phyloP scores from a whole-genome alignment of 257 asterid species.

The Solanum arcanum region DNA sequence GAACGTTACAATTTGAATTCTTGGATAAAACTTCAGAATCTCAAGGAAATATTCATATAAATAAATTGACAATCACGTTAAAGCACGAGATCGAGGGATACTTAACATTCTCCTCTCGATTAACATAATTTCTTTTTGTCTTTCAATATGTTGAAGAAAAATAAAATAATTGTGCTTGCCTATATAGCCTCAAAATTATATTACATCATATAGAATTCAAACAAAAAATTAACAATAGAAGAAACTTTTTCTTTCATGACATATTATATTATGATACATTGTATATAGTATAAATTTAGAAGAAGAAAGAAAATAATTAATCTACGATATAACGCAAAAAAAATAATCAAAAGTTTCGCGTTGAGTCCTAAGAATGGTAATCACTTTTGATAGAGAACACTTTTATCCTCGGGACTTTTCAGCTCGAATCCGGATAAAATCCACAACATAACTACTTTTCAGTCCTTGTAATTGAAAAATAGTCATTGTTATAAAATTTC shows the following conservation, averaged over 20 bases:
- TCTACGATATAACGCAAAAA: neutral
- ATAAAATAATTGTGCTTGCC: too few relatives aligned
- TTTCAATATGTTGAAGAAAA: too few relatives aligned
- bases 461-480: neutral
- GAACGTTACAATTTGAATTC: neutral
- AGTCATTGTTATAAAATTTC: too few relatives aligned
- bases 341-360: neutral
- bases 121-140: neutral
- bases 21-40: too few relatives aligned
- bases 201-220: neutral
- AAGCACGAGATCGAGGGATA: too few relatives aligned
- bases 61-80: too few relatives aligned
- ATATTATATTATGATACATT: neutral
- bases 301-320: neutral
- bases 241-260: neutral
- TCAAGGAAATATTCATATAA: too few relatives aligned
- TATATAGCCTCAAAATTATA: too few relatives aligned
- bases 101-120: neutral
- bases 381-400: neutral
- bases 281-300: neutral
- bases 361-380: neutral
- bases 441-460: neutral
- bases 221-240: neutral
- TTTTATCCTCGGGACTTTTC: neutral
- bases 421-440: neutral